Base-by-base conservation (phyloP, 2,329 filamentous ascomycete species). In the Colletotrichum sp. region DNA sequence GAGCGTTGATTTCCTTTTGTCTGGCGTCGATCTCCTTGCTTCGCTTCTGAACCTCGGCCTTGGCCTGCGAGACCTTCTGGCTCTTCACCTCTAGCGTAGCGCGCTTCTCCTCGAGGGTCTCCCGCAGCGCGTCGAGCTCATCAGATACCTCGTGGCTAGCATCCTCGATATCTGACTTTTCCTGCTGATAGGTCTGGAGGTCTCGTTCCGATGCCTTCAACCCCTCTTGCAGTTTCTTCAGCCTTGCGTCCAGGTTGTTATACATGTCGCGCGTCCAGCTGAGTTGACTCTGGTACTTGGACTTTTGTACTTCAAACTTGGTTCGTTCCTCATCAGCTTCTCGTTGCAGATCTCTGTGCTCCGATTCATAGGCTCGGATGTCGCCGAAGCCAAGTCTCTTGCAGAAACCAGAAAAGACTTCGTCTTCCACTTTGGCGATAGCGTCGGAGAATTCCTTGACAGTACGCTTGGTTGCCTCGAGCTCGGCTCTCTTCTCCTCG, bases 301-400 rank as follows among this genome's bases (percentile, higher is more conserved):
- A 93, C 82, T 93, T 94, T 82, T 99, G 97, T 6, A 94, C 93
- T 71, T 94, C 94, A 80, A 98, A 98, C 78, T 96, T 93, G 69
- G 94, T 93, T 77, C 95, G 95, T 87, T 96, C 96, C 84, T 97
- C 93, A 1, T 93, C 93, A 60, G 95, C 94, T 83, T 98, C 95
- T 83, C 98, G 95, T 84, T 98, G 96, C 65, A 98, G 88, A 56
- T 94, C 96, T 65, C 97, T 96, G 85, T 98, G 97, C 79, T 97
- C 96, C 30, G 94, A 94, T 83, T 98, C 96, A 81, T 98, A 99
- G 73, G 95, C 94, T 74, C 96, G 94, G 78, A 99, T 97, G 80
- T 97, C 94, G 73, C 91, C 89, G 83, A 98, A 98, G 1, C 96
- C 95, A 24, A 98, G 91, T 71, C 94, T 92, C 79, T 92, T 91